Conservation (phyloP, 208 protist species). For the Wallacemonas sp. region DNA sequence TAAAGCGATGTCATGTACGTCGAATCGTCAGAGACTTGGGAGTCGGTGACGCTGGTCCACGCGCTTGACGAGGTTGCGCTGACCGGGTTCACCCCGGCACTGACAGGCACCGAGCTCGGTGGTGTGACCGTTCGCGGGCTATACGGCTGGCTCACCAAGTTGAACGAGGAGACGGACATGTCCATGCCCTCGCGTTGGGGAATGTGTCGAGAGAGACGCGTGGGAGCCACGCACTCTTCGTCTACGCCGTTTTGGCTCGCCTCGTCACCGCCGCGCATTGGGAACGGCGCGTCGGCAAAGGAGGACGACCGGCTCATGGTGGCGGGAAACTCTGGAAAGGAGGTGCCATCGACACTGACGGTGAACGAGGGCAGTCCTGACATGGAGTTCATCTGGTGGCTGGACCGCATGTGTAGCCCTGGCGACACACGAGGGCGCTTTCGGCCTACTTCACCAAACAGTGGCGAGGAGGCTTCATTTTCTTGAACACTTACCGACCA, state of each 20-base stretch:
- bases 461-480: constrained; percentile 7
- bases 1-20: constrained; percentile 82
- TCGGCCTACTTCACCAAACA: constrained; percentile 1
- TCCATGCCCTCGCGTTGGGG: constrained; percentile 80
- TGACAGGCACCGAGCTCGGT: background rate
- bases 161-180: constrained; percentile 77
- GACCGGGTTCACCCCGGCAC: constrained; percentile 11
- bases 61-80: constrained; percentile 32
- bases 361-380: constrained; percentile 7
- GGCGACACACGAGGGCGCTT: constrained; percentile 7
- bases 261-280: background rate
- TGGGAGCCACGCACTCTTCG: constrained; percentile 41
- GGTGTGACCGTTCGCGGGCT: constrained; percentile 1
- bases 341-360: constrained; percentile 2
- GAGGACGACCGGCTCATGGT: constrained; percentile 11
- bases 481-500: constrained; percentile 10
- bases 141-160: constrained; percentile 33
- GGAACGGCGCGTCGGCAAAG: background rate
- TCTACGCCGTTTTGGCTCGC: constrained; percentile 14
- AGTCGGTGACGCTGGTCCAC: constrained; percentile 68
- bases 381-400: constrained; percentile 9
- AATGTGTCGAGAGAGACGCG: constrained; percentile 83
- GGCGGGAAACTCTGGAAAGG: background rate
- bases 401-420: constrained; percentile 11
- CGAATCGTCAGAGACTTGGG: constrained; percentile 81